phyloP scores from a whole-genome alignment of 129 eudicot species.

The Tagetes patula region DNA sequence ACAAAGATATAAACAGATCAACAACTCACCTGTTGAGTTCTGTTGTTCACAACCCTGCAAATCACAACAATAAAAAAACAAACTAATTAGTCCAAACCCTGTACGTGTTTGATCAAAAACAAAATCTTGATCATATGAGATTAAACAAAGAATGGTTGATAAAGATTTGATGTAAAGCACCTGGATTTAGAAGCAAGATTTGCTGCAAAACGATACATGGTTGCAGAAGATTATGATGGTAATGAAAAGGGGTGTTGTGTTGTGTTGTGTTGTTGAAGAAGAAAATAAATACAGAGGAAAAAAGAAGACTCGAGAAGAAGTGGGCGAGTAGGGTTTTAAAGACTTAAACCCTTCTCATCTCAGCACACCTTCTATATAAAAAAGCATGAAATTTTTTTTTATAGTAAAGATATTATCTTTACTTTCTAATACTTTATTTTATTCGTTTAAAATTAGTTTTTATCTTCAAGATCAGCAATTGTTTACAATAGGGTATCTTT shows the following conservation, averaged over 20 bases:
- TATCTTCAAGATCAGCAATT: too few species aligned
- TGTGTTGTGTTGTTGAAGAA: too few species aligned
- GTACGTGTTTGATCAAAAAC: not conserved
- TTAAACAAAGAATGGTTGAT: not conserved
- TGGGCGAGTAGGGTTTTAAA: constrained; percentile 27
- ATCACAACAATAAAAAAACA: constrained; percentile 3
- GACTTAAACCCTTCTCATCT: too few species aligned
- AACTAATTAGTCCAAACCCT: constrained; percentile 16
- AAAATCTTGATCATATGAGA: not conserved
- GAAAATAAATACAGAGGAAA: not conserved
- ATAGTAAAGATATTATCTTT: too few species aligned
- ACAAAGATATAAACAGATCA: not conserved
- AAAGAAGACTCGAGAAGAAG: constrained; percentile 27
- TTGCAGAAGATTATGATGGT: not conserved
- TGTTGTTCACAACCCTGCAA: constrained; percentile 50
- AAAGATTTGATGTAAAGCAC: constrained; percentile 18
- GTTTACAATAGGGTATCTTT: too few species aligned
- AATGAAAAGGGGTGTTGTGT: too few species aligned
- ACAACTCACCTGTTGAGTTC: constrained; percentile 40
- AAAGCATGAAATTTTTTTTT: too few species aligned
- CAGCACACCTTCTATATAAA: too few species aligned
- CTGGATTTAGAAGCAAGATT: constrained; percentile 66
- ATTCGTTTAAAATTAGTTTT: too few species aligned
- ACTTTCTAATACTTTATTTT: too few species aligned
- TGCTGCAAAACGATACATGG: constrained; percentile 73